Base-by-base conservation (phyloP, 2,329 filamentous ascomycete genomes). In the Orbilia oligospora region DNA sequence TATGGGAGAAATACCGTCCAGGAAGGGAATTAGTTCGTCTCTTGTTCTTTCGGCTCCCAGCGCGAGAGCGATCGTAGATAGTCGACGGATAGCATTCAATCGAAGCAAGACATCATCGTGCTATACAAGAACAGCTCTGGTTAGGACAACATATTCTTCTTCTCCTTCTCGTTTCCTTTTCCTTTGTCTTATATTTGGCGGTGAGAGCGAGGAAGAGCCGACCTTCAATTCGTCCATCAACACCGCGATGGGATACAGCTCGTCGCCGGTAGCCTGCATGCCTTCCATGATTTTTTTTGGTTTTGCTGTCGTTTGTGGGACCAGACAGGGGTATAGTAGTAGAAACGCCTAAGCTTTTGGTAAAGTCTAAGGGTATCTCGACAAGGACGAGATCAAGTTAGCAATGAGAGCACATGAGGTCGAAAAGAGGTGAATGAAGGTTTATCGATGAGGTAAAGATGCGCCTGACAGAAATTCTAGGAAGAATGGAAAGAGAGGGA, bases 221-320 rank as follows among this genome's bases (percentile, higher is more conserved):
- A 97, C 94, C 93, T 97, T 99, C 84, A 99, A 89, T 90, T 99
- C 96, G 86, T 99, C 96, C 87, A 99, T 99, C 86, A 99, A 91
- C 82, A 99, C 96, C 84, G 97, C 96, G 88, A 99, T 99, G 85
- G 96, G 96, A 87, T 98, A 99, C 84, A 99, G 94, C 91, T 98
- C 97, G 87, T 99, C 96, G 86, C 92, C 97, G 88, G 95, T 91
- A 87, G 81, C 79, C 68, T 80, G 77, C 63, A 81, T 80, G 80
- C 56, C 56, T 61, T 82, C 82, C 82, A 82, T 82, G 72, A 49
- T 80, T 61, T 76, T 80, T 61, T 76, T 36, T 27, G 48, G 18
- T 51, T 44, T 56, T 66, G 63, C 18, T 63, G 44, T 64, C 51
- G 63, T 68, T 46, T 48, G 44, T 64, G 44, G 16, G 36, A 63